phyloP scores from a whole-genome alignment of 805 yeast genomes.

The Debaryomyces maramus region DNA sequence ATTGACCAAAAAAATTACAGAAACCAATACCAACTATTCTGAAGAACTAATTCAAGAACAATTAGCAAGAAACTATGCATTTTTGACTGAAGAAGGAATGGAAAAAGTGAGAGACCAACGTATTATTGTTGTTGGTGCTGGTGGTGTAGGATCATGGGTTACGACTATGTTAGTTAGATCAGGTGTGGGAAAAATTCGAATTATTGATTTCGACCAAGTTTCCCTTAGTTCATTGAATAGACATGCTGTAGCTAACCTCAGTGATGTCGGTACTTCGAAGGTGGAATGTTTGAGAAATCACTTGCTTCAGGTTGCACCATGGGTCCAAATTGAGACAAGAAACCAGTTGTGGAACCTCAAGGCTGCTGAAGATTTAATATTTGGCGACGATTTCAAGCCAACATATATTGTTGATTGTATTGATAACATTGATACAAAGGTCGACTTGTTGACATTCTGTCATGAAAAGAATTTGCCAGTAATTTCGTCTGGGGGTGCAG shows the following conservation, averaged over 20 bases:
- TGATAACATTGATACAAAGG: constrained; percentile 96
- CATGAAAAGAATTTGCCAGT: constrained; percentile 60
- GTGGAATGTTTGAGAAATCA: constrained; percentile 77
- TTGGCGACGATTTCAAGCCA: constrained; percentile 53
- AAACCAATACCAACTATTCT: constrained; percentile 25
- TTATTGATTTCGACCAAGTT: constrained; percentile 96
- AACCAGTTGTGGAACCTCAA: constrained; percentile 76
- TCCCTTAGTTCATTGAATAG: constrained; percentile 88
- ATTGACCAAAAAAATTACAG: constrained; percentile 1
- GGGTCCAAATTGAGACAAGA: constrained; percentile 79
- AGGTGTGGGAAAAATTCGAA: constrained; percentile 75
- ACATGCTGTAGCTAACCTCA: constrained; percentile 89
- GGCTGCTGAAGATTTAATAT: constrained; percentile 60
- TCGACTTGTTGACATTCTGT: constrained; percentile 79
- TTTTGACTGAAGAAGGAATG: constrained; percentile 85
- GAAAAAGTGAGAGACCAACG: constrained; percentile 64
- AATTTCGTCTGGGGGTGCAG: constrained; percentile 95
- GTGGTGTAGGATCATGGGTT: constrained; percentile 99
- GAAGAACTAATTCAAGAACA: constrained; percentile 87
- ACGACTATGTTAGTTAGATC: constrained; percentile 88
- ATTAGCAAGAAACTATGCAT: constrained; percentile 90
- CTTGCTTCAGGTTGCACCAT: constrained; percentile 80
- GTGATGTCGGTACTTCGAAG: constrained; percentile 90
- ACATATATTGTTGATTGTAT: constrained; percentile 90
- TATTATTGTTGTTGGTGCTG: constrained; percentile 86